Percentiles rank a stretch among this genome's conserved stretches.
These are phyloP conservation scores for Suillus weaverae DNA, from an alignment of 768 basidiomycete species.

Conservation along the genomic window DNA sequence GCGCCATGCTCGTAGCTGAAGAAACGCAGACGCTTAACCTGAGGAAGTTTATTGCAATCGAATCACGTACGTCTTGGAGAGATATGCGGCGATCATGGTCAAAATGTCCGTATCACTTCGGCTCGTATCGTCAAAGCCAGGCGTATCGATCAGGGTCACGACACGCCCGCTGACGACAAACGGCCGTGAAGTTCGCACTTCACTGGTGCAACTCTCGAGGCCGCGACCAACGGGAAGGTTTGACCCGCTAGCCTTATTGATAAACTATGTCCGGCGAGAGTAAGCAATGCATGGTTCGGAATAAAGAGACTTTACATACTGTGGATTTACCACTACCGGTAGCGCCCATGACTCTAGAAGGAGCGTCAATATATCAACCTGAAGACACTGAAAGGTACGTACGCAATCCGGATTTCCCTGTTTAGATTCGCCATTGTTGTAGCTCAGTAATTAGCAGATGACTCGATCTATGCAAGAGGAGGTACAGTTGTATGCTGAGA, in stretches of 20 bases:
- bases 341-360: constrained; percentile 32
- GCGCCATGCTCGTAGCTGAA: constrained; percentile 34
- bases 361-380: background rate
- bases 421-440: constrained; percentile 25
- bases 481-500: background rate
- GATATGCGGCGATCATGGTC: constrained; percentile 40
- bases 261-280: constrained; percentile 36
- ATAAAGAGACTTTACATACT: constrained; percentile 14
- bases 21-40: background rate
- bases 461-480: background rate
- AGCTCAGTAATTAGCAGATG: constrained; percentile 1
- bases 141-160: constrained; percentile 52
- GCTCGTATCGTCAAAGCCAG: constrained; percentile 53
- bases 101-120: constrained; percentile 45
- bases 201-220: constrained; percentile 45
- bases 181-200: constrained; percentile 38
- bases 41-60: too few species aligned
- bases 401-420: constrained; percentile 36
- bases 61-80: constrained; percentile 12
- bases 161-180: constrained; percentile 40
- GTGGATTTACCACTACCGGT: constrained; percentile 40
- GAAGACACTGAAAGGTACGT: constrained; percentile 11
- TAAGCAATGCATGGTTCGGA: background rate
- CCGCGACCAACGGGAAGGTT: constrained; percentile 39
- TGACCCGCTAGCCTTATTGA: constrained; percentile 47